Evolutionary conservation across 2,329 filamentous ascomycete genomes (phyloP), one percentile per base, ranked within the genome.

Genomic region (Elsinoe perseae): DNA sequence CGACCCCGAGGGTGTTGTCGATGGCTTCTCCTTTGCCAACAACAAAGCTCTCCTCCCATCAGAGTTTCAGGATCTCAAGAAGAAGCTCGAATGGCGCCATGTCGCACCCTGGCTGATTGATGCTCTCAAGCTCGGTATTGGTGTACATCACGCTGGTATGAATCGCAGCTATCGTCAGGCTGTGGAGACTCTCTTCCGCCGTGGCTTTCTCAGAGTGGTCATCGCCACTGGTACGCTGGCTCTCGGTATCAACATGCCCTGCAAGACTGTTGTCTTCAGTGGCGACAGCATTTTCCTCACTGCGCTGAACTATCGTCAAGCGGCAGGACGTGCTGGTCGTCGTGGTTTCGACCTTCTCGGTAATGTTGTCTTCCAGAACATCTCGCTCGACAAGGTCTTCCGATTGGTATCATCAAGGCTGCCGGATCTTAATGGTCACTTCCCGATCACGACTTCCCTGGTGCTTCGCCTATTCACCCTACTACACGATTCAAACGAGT

Each of bases 221-320:
- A 77, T 91, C 23, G 86, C 87, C 0, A 91, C 87, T 1, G 87
- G 86, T 1, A 90, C 86, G 0, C 76, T 90, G 20, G 84, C 85
- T 1, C 73, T 91, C 4, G 87, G 87, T 73, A 86, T 92, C 72
- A 92, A 89, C 61, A 88, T 89, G 84, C 87, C 87, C 8, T 91
- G 86, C 67, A 88, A 87, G 67, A 92, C 87, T 1, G 86, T 90
- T 0, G 81, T 89, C 1, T 92, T 92, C 67, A 78, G 77, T 14
- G 86, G 85, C 0, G 86, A 91, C 66, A 87, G 83, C 0, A 75
- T 87, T 2, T 89, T 80, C 65, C 71, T 92, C 42, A 89, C 85
- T 0, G 81, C 86, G 0, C 78, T 91, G 53, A 89, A 88, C 66
- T 92, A 86, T 68, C 80, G 85, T 7, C 87, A 92, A 67, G 85